Conservation (phyloP, 2,329 filamentous ascomycete genomes). For the Phialophora expanda region DNA sequence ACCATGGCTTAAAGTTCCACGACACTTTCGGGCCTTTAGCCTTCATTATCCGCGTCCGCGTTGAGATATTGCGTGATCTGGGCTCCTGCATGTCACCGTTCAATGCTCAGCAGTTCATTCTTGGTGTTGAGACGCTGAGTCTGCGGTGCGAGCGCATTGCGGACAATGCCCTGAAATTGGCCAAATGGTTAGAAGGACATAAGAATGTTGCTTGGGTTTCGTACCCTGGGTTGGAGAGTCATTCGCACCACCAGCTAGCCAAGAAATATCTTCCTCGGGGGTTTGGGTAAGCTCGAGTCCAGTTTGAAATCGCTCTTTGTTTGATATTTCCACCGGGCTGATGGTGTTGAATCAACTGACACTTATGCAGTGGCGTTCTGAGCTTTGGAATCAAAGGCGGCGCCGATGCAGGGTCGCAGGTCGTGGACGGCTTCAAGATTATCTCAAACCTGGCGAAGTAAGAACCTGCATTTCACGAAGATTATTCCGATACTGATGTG, state of each 20-base stretch:
- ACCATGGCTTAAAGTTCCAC: slow-evolving; percentile 93
- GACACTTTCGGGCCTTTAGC: slow-evolving; percentile 84
- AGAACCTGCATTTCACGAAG: slow-evolving; percentile 54
- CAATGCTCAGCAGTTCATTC: slow-evolving; percentile 85
- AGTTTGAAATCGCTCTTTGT: background rate
- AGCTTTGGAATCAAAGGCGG: slow-evolving; percentile 94
- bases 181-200: slow-evolving; percentile 81
- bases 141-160: slow-evolving; percentile 86
- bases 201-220: slow-evolving; percentile 89
- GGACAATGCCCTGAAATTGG: slow-evolving; percentile 78
- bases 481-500: slow-evolving; percentile 9
- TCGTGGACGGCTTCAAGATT: slow-evolving; percentile 93
- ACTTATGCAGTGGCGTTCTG: slow-evolving; percentile 67
- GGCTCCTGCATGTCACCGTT: slow-evolving; percentile 86
- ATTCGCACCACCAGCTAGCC: slow-evolving; percentile 77
- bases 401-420: slow-evolving; percentile 77
- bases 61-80: slow-evolving; percentile 88
- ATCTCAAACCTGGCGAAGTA: slow-evolving; percentile 93
- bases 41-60: slow-evolving; percentile 82
- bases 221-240: slow-evolving; percentile 85
- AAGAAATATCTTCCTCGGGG: slow-evolving; percentile 86
- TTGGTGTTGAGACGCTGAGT: slow-evolving; percentile 88
- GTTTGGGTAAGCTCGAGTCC: slow-evolving; percentile 60
- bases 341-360: background rate
- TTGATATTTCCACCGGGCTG: background rate